A percentile compares a stretch with the other conserved stretches of the same genome.
phyloP scores from a whole-genome alignment of 2,329 filamentous ascomycete species.

The Fusarium sp. region DNA sequence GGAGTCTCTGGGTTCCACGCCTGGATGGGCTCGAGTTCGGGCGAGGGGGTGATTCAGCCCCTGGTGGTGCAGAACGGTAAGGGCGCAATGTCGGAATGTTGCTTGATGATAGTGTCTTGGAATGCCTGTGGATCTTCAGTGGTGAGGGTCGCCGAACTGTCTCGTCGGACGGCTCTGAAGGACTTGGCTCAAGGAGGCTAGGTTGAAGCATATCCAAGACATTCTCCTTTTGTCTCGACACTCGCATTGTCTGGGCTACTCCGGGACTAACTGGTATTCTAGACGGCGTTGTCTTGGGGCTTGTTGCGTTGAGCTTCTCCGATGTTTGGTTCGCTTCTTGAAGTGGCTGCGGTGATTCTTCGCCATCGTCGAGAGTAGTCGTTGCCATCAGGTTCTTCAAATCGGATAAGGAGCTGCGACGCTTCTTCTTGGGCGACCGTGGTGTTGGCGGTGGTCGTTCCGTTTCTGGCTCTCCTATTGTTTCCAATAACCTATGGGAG shows the following conservation, averaged over 20 bases:
- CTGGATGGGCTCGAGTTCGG: constrained; percentile 47
- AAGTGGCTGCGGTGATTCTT: constrained; percentile 59
- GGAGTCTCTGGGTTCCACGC: constrained; percentile 63
- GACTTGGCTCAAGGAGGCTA: constrained; percentile 24
- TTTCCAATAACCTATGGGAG: constrained; percentile 67
- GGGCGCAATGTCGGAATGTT: constrained; percentile 66
- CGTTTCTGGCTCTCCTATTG: constrained; percentile 67
- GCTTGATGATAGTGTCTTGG: constrained; percentile 64
- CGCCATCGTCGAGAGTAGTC: constrained; percentile 60
- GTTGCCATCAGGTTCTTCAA: constrained; percentile 76
- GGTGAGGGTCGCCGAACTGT: constrained; percentile 39
- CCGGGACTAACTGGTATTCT: constrained; percentile 65
- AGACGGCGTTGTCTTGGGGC: constrained; percentile 56
- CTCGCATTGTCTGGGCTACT: constrained; percentile 52
- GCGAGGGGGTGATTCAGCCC: constrained; percentile 40
- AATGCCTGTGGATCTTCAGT: constrained; percentile 52
- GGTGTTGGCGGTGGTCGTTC: constrained; percentile 51
- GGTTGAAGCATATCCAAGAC: constrained; percentile 41
- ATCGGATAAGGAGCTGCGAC: constrained; percentile 92
- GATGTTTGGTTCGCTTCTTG: constrained; percentile 65
- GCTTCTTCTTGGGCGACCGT: constrained; percentile 75
- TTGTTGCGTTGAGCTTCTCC: constrained; percentile 66
- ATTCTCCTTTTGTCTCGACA: constrained; percentile 61
- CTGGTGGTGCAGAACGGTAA: constrained; percentile 46
- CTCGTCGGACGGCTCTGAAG: constrained; percentile 32